phyloP scores from a whole-genome alignment of 2,329 filamentous ascomycete genomes.

The Aspergillus sp. region DNA sequence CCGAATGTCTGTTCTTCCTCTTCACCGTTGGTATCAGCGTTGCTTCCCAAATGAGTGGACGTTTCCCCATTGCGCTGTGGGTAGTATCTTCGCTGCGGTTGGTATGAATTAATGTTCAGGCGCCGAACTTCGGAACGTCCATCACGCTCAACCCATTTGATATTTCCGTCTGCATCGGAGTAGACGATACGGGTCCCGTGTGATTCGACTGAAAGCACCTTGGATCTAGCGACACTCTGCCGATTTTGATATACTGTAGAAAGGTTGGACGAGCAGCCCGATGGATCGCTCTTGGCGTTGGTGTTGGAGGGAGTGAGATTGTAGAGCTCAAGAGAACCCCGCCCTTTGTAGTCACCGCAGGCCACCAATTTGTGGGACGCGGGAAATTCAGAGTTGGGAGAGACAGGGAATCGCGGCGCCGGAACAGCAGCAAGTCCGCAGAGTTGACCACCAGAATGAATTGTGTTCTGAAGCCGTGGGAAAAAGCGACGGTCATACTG shows the following conservation, averaged over 20 bases:
- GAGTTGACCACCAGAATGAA: constrained; percentile 80
- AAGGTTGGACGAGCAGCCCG: constrained; percentile 30
- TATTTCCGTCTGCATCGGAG: constrained; percentile 77
- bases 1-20: constrained; percentile 52
- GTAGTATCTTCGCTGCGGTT: constrained; percentile 11
- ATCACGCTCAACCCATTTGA: constrained; percentile 92
- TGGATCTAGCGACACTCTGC: constrained; percentile 77
- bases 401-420: constrained; percentile 53
- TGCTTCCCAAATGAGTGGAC: constrained; percentile 1
- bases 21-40: constrained; percentile 13
- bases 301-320: constrained; percentile 34
- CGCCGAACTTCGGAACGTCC: constrained; percentile 59
- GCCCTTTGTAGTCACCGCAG: constrained; percentile 87
- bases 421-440: constrained; percentile 70
- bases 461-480: constrained; percentile 71
- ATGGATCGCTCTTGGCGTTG: constrained; percentile 27
- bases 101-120: constrained; percentile 58
- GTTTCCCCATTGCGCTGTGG: constrained; percentile 9
- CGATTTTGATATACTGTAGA: constrained; percentile 67
- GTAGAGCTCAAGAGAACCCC: constrained; percentile 88
- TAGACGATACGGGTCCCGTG: constrained; percentile 82
- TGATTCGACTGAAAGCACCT: constrained; percentile 75
- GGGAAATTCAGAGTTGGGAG: constrained; percentile 46
- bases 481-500: constrained; percentile 89
- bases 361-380: constrained; percentile 69